Base-by-base conservation (phyloP, 352 stramenopile genomes). In the Pythium sp. region DNA sequence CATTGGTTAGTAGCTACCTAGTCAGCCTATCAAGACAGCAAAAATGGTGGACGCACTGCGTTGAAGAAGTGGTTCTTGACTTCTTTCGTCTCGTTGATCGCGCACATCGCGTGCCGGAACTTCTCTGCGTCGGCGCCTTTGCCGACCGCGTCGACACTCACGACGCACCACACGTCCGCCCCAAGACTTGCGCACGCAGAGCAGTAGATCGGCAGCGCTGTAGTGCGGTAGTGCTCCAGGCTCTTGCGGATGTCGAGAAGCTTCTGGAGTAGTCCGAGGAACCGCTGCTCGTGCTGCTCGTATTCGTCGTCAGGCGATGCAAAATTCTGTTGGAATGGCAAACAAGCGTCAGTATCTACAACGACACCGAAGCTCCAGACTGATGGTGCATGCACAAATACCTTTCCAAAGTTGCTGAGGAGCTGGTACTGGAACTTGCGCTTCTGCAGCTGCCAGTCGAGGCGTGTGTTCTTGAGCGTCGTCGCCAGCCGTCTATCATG, bases 1-100 rank as follows among this genome's bases (percentile, higher is more conserved):
- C 12, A 28, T 20, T 53, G 11, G 54, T 26, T 24, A 61, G 55
- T 6, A 20, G 30, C 30, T 43, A 46, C 20, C 20, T 9, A 9
- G 20, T 4, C 36, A 14, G 38, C 14, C 38, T 49, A 24, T 20
- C 15, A 5, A n/a, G 11, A 7, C 18, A 36, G 8, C 24, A 22
- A 38, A 5, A 24, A 67, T 30, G 12, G 53, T 3, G 20, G 15
- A 59, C 51, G 20, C 24, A 91, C 85, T 57, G 84, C 83, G 63
- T 89, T 91, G 71, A 90, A 89, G 49, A 84, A 87, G 68, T 91
- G 82, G 67, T 77, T 90, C 56, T 91, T 93, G 55, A 80, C 77
- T 65, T 90, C 83, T 51, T 90, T 91, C 12, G 81, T 86, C 71
- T 90, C 81, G 68, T 90, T 90, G 72, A 93, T 84, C 11, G 83